Base-by-base conservation (phyloP, 371 early-diverging fungal genomes). In the Mucor piriformis region DNA sequence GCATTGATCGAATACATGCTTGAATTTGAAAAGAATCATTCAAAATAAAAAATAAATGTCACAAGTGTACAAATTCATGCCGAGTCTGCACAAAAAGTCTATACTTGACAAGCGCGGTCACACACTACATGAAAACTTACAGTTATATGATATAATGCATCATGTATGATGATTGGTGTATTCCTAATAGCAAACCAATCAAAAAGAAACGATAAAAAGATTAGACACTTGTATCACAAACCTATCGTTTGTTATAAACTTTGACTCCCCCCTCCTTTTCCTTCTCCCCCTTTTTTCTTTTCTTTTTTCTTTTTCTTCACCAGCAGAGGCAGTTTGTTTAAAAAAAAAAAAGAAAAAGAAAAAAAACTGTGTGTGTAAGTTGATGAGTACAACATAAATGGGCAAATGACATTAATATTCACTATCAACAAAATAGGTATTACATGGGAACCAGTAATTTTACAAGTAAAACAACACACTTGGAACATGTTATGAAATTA, bases 1-100 rank as follows among this genome's bases (percentile, higher is more conserved):
- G 78, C 74, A 27, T 67, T 97, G 52, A 87, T 89, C 5, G 73
- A 60, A 3, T 96, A 88, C 61, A 88, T 95, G 90, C 66, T 74
- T 42, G 88, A 88, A 53, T 96, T 96, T 82, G 87, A 85, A 66
- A 66, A 72, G 46, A 55, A 69, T 38, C 71, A 79, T 44, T 54
- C 65, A 37, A 40, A 18, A 24, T 24, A 21, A 18, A 37, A 29
- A 46, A 46, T 24, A 10, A 43, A 15, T 21, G 8, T 11, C 24
- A 6, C 16, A 40, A 5, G 16, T 18, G 18, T 18, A 42, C 29
- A 29, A 29, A 29, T 29, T 42, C 20, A 42, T 42, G 8, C 16
- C 8, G 18, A 42, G 16, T n/a, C n/a, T 40, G 16, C 18, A 6
- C 18, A 42, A 42, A 42, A 42, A 38, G 16, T n/a, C 38, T n/a